Evolutionary conservation across 2,329 filamentous ascomycete species (phyloP).

Genomic region (Cladophialophora psammophila): DNA sequence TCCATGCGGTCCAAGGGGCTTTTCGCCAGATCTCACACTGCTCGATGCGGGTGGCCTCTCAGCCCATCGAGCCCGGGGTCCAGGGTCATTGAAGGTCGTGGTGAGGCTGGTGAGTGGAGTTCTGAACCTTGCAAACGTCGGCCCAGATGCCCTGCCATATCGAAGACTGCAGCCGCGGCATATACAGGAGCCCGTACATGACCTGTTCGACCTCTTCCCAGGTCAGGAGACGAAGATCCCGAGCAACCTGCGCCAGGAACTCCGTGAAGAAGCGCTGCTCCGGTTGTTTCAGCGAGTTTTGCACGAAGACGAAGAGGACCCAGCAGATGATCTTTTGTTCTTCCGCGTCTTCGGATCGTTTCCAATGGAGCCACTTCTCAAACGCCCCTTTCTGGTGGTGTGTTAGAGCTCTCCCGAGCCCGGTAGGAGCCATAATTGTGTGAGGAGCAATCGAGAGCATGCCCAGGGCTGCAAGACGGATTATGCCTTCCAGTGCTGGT

Average conservation of each 20-base stretch:
- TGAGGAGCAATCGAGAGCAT: constrained; percentile 31
- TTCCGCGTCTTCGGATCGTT: background rate
- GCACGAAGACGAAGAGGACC: constrained; percentile 40
- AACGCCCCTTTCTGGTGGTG: constrained; percentile 33
- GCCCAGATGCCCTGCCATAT: constrained; percentile 32
- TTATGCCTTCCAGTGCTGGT: constrained; percentile 31
- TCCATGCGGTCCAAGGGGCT: background rate
- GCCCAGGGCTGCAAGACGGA: constrained; percentile 35
- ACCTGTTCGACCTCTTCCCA: constrained; percentile 34
- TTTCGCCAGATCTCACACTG: background rate
- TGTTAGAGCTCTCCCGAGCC: constrained; percentile 36
- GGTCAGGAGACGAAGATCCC: constrained; percentile 15
- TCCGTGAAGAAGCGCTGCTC: constrained; percentile 29
- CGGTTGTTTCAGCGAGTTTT: constrained; percentile 28
- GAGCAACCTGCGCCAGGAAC: constrained; percentile 18
- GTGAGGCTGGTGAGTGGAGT: background rate
- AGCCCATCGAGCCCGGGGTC: background rate
- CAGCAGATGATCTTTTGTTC: constrained; percentile 37
- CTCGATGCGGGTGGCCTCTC: background rate
- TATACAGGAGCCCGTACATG: constrained; percentile 31
- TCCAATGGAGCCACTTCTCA: constrained; percentile 25
- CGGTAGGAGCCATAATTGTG: constrained; percentile 32
- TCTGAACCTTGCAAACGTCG: background rate
- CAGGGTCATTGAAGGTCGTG: background rate
- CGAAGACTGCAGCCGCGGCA: constrained; percentile 27